A percentile compares a stretch with the other conserved stretches of the same genome.
Evolutionary conservation across 129 eudicot genomes (phyloP).

Genomic region (Calendula officinalis): DNA sequence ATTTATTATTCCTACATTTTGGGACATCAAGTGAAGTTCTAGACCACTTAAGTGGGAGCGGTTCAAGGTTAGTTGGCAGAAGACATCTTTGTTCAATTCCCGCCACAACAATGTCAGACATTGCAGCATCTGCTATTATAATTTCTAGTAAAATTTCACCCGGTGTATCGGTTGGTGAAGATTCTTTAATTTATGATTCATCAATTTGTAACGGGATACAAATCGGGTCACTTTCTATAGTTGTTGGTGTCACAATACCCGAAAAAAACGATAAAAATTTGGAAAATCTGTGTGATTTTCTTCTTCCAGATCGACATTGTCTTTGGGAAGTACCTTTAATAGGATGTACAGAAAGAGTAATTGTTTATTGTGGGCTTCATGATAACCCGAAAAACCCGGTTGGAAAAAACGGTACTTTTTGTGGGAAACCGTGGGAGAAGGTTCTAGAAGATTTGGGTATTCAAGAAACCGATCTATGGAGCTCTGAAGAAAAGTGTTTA

Average conservation of each 20-base stretch:
- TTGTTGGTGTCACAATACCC: constrained; percentile 75
- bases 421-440: constrained; percentile 97
- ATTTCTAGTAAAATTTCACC: constrained; percentile 79
- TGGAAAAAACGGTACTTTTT: constrained; percentile 71
- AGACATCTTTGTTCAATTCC: constrained; percentile 95
- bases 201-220: constrained; percentile 68
- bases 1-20: constrained; percentile 79
- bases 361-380: constrained; percentile 94
- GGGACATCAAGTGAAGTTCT: constrained; percentile 98
- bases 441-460: constrained; percentile 64
- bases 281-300: constrained; percentile 41
- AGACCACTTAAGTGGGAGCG: constrained; percentile 76
- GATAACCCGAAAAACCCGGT: constrained; percentile 80
- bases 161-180: constrained; percentile 88
- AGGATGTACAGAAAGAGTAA: constrained; percentile 56
- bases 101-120: constrained; percentile 88
- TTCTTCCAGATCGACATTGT: constrained; percentile 96
- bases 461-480: constrained; percentile 75
- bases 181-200: constrained; percentile 83
- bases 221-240: constrained; percentile 87
- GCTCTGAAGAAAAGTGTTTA: constrained; percentile 67
- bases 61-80: constrained; percentile 75
- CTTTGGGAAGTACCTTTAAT: constrained; percentile 94
- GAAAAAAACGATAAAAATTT: constrained; percentile 23
- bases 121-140: constrained; percentile 87